Base-by-base conservation (phyloP, 192 early-diverging fungal genomes). In the Oehlia diaphana region DNA sequence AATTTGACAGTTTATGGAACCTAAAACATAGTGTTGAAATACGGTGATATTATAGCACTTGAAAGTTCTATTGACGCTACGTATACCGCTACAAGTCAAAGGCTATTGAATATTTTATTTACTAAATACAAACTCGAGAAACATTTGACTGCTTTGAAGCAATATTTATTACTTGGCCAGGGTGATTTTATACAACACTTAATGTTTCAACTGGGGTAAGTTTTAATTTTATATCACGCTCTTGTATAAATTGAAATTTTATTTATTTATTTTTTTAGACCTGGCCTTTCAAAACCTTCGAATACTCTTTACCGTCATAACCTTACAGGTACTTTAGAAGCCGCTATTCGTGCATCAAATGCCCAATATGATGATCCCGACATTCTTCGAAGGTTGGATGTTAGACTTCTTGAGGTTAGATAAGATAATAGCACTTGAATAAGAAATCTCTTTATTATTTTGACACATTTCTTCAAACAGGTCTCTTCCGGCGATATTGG, bases 101-200 rank as follows among this genome's bases (percentile, higher is more conserved):
- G 92, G n/a, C 85, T 98, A n/a, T 86, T 97, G 72, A 86, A 91
- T 65, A 84, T 95, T 49, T 83, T 99, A n/a, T 89, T 90, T 23
- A 84, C 85, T 16, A 93, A 92, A 77, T 97, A 93, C 83, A 91
- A 92, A 67, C 84, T 99, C 9, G 90, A 93, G 82, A 93, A 95
- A 14, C 96, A 98, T 78, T 85, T 99, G 28, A 82, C 85, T 63
- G 96, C 95, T 7, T 83, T 99, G 53, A 96, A 97, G 58, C 85
- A 92, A 63, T 98, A 98, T 79, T 84, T 99, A 39, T 82, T 99
- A 62, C 86, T 99, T 16, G 95, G 93, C 73, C 94, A 98, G 81
- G 98, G 96, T 33, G 96, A 99, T 79, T 97, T 98, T 89, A 92
- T 95, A 68, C 94, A 96, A 80, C 89, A 92, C 71, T 83, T 99